Conservation (phyloP, 192 early-diverging fungal species). For the Coemansia sp. region DNA sequence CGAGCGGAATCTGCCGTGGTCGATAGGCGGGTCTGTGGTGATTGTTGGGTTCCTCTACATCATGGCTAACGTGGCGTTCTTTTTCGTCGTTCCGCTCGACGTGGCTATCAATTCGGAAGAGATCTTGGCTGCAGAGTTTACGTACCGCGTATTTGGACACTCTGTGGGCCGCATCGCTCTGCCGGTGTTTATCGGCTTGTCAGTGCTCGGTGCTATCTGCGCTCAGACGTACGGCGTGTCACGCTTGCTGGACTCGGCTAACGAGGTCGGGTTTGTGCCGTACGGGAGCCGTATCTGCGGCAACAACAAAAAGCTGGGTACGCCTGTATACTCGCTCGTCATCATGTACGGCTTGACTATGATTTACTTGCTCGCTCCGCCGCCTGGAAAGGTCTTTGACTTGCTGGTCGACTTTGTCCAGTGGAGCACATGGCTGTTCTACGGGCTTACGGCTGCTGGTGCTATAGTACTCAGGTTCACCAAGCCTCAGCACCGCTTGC, state of each 20-base stretch:
- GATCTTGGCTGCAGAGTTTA: slow-evolving; percentile 61
- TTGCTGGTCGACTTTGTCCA: slow-evolving; percentile 60
- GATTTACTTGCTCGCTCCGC: slow-evolving; percentile 57
- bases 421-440: slow-evolving; percentile 64
- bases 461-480: slow-evolving; percentile 52
- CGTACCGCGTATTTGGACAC: slow-evolving; percentile 56
- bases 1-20: slow-evolving; percentile 72
- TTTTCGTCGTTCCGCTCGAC: slow-evolving; percentile 69
- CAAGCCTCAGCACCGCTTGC: slow-evolving; percentile 41
- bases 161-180: slow-evolving; percentile 53
- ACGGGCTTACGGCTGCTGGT: slow-evolving; percentile 57
- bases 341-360: slow-evolving; percentile 52
- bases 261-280: slow-evolving; percentile 57
- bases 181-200: slow-evolving; percentile 57
- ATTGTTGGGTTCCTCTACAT: slow-evolving; percentile 73
- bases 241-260: slow-evolving; percentile 56
- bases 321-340: slow-evolving; percentile 45
- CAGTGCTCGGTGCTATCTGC: slow-evolving; percentile 53
- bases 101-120: slow-evolving; percentile 65
- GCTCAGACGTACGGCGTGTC: slow-evolving; percentile 57
- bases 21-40: slow-evolving; percentile 72
- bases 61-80: slow-evolving; percentile 79
- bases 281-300: slow-evolving; percentile 41
- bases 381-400: slow-evolving; percentile 61
- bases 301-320: slow-evolving; percentile 47